phyloP scores from a whole-genome alignment of 805 yeast genomes.

The Candida anglica region DNA sequence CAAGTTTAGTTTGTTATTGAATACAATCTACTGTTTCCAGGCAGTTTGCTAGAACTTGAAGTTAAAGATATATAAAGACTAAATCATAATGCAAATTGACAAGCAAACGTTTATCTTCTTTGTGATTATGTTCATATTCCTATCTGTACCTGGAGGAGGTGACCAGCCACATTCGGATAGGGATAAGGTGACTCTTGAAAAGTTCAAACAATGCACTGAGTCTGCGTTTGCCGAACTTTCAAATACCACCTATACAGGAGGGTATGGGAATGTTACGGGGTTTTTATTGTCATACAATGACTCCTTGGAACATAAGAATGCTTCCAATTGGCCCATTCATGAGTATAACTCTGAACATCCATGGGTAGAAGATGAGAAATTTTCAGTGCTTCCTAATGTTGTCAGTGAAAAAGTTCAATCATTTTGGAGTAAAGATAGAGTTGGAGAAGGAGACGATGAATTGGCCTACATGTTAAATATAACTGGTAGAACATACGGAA shows the following conservation, averaged over 20 bases:
- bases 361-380: constrained; percentile 44
- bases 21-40: too few species aligned
- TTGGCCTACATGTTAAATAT: constrained; percentile 30
- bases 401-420: constrained; percentile 44
- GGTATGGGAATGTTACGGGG: constrained; percentile 75
- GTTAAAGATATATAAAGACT: too few species aligned
- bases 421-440: constrained; percentile 46
- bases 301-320: constrained; percentile 39
- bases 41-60: too few species aligned
- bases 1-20: too few species aligned
- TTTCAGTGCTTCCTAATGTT: constrained; percentile 57
- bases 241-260: constrained; percentile 42
- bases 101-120: constrained; percentile 32
- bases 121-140: constrained; percentile 30
- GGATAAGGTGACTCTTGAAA: constrained; percentile 21
- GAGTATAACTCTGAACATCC: constrained; percentile 36
- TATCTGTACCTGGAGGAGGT: constrained; percentile 25
- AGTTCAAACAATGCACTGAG: constrained; percentile 20
- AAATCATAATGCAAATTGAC: constrained; percentile 18
- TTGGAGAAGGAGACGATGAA: constrained; percentile 6
- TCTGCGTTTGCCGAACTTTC: constrained; percentile 19
- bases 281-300: constrained; percentile 63
- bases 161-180: constrained; percentile 22
- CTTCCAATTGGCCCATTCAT: constrained; percentile 58
- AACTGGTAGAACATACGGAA: constrained; percentile 32